Base-by-base conservation (phyloP, 441 rosid genomes). In the Jatropha multifida region DNA sequence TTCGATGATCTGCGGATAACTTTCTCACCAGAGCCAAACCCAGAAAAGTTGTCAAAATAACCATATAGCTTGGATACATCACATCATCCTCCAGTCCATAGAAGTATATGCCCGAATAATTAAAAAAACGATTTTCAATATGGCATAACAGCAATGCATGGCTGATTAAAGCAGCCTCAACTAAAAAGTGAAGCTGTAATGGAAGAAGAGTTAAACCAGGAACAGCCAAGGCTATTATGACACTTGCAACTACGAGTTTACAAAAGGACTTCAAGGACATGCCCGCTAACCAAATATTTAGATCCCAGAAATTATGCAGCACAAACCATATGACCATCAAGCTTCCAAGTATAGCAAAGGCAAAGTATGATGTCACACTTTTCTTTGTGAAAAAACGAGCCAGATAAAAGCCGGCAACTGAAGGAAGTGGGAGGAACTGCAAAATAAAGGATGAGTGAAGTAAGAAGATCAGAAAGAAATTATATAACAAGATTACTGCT, bases 21-120 rank as follows among this genome's bases (percentile, higher is more conserved):
- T 91, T 90, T 85, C 97, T 89, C 66, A 89, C 94, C 76, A 96
- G 74, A 75, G 92, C 94, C 91, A 92, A 81, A 76, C 99, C 99
- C 67, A 90, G 74, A 71, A 86, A 80, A 64, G 98, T 87, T 5
- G 99, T 96, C 87, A 90, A 44, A 80, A 96, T 90, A 75, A 93
- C 96, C 98, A 92, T 90, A 85, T 93, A 93, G 87, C 97, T 93
- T 54, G 99, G 99, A 79, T 96, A 96, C 97, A 93, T 96, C 77
- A 92, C 95, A 67, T 92, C 98, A 55, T 96, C 99, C 79, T 96
- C 99, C 84, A 92, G 77, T 74, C 97, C 97, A 78, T 88, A 92
- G 74, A 87, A 88, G 88, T 93, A 92, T 79, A 90, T 82, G 80
- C 91, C 90, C 10, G 97, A 92, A 90, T 90, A 94, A 83, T 84